Percentiles rank a stretch among this genome's conserved stretches.
phyloP scores from a whole-genome alignment of 1,284 basidiomycete species.

The Xerocomus minutiporus region DNA sequence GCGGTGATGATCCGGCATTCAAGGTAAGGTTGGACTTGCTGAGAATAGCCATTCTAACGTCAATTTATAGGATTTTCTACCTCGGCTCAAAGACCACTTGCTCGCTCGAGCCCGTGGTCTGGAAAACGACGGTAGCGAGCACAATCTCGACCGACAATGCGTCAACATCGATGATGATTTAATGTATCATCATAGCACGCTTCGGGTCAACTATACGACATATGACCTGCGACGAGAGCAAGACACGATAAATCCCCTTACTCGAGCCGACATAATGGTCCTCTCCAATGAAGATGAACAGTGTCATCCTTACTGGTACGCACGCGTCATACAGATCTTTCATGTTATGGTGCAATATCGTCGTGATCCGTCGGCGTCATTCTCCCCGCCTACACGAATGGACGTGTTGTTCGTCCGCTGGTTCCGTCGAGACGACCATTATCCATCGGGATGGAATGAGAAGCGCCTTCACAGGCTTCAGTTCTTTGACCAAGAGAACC shows the following conservation, averaged over 20 bases:
- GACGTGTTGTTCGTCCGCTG: constrained; percentile 20
- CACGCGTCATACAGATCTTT: background rate
- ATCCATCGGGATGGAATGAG: constrained; percentile 11
- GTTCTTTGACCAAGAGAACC: constrained; percentile 2
- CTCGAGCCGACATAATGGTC: background rate
- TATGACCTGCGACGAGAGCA: constrained; percentile 19
- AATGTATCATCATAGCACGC: constrained; percentile 1
- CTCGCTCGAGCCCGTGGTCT: constrained; percentile 20
- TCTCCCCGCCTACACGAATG: background rate
- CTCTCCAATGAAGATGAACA: background rate
- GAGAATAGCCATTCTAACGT: no score
- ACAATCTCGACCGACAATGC: constrained; percentile 25
- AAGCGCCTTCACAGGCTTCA: constrained; percentile 7
- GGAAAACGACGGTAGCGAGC: constrained; percentile 27
- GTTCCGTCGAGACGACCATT: constrained; percentile 11
- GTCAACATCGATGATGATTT: constrained; percentile 11
- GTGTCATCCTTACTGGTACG: background rate
- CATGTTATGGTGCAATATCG: background rate
- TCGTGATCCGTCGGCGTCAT: background rate
- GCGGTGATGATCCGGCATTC: background rate
- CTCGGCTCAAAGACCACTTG: constrained; percentile 30
- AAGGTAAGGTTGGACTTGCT: background rate
- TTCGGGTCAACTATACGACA: constrained; percentile 22
- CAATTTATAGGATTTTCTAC: constrained; percentile 15
- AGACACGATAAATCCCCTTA: background rate